Evolutionary conservation across 169 alveolate genomes (phyloP).

Genomic region (Plasmodium adleri): DNA sequence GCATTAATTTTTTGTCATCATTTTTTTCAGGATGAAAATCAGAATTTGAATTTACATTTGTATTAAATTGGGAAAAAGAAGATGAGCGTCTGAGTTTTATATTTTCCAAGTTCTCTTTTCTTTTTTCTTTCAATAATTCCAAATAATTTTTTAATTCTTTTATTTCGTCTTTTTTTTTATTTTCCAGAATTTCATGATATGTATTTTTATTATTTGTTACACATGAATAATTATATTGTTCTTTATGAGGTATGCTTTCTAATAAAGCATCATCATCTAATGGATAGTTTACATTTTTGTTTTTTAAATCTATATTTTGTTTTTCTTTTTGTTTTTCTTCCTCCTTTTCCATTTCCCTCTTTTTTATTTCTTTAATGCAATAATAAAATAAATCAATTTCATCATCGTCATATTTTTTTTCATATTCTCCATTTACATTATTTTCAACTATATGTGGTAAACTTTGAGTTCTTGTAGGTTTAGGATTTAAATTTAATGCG

Average conservation of each 20-base stretch:
- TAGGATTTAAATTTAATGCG: not conserved
- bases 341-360: not conserved
- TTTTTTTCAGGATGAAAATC: not conserved
- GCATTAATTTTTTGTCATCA: not conserved
- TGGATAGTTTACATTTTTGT: no score
- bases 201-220: not conserved
- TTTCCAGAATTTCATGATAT: not conserved
- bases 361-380: conserved; percentile 12
- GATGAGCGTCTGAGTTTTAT: conserved; percentile 1
- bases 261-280: not conserved
- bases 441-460: not conserved
- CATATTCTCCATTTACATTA: not conserved
- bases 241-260: not conserved
- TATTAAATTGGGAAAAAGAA: not conserved
- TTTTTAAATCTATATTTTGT: no score
- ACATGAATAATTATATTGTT: not conserved
- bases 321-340: no score
- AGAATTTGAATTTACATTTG: not conserved
- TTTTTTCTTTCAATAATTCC: not conserved
- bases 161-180: not conserved
- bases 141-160: not conserved
- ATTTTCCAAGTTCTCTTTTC: not conserved
- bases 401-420: not conserved
- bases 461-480: not conserved
- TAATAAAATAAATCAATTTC: conserved; percentile 1